Conservation (phyloP, 2,329 filamentous ascomycete species). For the Elsinoe australis region DNA sequence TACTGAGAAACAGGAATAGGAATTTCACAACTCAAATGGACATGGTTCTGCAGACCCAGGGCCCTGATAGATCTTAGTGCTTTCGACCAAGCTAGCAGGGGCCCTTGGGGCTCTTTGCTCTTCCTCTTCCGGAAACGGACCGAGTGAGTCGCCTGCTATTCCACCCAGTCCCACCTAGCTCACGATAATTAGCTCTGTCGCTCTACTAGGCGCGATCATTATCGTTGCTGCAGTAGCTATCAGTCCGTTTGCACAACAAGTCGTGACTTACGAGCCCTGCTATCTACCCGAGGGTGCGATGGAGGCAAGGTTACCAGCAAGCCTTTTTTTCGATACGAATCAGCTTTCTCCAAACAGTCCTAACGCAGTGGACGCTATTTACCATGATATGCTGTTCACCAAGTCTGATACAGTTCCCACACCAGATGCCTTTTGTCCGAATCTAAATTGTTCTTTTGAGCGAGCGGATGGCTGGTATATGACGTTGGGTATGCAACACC, state of each 20-base stretch:
- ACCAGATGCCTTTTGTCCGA: too few relatives aligned
- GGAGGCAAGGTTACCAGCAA: too few relatives aligned
- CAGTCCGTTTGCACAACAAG: background rate
- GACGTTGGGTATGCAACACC: background rate
- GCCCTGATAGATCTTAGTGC: background rate
- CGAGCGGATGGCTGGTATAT: background rate
- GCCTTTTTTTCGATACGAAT: too few relatives aligned
- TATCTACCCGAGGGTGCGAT: too few relatives aligned
- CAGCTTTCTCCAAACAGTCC: too few relatives aligned
- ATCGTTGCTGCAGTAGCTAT: background rate
- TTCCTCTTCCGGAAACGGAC: background rate
- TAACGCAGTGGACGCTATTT: too few relatives aligned
- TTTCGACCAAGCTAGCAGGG: background rate
- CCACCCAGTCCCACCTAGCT: too few relatives aligned
- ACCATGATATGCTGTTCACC: too few relatives aligned
- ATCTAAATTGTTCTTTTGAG: background rate
- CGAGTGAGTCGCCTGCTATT: background rate
- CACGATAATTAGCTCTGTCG: too few relatives aligned
- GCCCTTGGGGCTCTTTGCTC: background rate
- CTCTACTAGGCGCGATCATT: background rate
- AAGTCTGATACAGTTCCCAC: too few relatives aligned
- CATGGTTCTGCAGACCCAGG: background rate
- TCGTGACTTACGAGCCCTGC: background rate
- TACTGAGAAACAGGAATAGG: background rate
- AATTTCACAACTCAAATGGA: background rate